A percentile compares a stretch with the other conserved stretches of the same genome.
Evolutionary conservation across 2,329 filamentous ascomycete species (phyloP).

Genomic region (Xylariomycetidae sp.): DNA sequence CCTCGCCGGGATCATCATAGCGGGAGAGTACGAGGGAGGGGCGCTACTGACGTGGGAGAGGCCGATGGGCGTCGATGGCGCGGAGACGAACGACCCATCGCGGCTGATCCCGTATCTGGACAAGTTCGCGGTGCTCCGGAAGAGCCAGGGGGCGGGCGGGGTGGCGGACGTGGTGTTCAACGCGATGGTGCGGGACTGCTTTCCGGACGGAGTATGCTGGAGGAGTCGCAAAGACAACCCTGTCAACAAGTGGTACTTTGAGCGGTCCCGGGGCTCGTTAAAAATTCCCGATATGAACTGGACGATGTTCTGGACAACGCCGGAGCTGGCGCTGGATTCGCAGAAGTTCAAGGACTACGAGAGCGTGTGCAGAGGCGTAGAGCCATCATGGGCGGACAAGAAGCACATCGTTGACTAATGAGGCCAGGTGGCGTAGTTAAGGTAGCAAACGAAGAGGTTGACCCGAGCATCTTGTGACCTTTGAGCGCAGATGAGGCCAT

Average conservation of each 20-base stretch:
- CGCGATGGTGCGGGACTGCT: conserved; percentile 84
- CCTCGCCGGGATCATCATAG: conserved; percentile 87
- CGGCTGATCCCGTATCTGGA: conserved; percentile 88
- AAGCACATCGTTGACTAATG: conserved; percentile 51
- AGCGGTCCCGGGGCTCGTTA: conserved; percentile 75
- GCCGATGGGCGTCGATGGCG: conserved; percentile 53
- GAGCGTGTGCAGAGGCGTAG: conserved; percentile 61
- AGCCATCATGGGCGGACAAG: conserved; percentile 58
- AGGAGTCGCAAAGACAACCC: conserved; percentile 83
- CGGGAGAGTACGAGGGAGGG: conserved; percentile 92
- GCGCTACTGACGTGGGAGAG: conserved; percentile 93
- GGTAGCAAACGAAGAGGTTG: too few relatives aligned
- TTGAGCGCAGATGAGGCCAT: too few relatives aligned
- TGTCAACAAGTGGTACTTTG: conserved; percentile 99
- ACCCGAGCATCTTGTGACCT: too few relatives aligned
- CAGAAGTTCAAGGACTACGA: conserved; percentile 63
- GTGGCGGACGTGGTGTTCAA: conserved; percentile 97
- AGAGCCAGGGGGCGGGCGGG: conserved; percentile 81
- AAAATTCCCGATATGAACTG: conserved; percentile 79
- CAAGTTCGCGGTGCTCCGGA: conserved; percentile 91
- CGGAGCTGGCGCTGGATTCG: conserved; percentile 50
- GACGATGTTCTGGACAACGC: conserved; percentile 98
- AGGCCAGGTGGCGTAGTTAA: conserved; percentile 1
- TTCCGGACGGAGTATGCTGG: conserved; percentile 88
- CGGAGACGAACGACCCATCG: conserved; percentile 46